Evolutionary conservation across 257 asterid genomes (phyloP), one percentile per base, ranked within the genome.

Genomic region (Agastache rugosa): DNA sequence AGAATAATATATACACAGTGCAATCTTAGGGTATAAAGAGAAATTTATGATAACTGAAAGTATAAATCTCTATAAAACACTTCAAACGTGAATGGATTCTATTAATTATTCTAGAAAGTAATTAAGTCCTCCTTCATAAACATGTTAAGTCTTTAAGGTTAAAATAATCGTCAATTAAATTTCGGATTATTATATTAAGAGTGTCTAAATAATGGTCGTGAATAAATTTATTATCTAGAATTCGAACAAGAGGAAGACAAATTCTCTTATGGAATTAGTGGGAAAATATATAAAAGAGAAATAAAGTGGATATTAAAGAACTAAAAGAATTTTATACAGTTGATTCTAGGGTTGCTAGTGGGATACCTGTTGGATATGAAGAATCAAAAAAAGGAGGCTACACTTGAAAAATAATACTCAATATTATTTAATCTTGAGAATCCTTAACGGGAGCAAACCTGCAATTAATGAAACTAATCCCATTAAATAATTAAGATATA

Each of bases 331-430:
- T 78, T 35, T 16, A 14, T 74, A 19, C 14, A 14, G 70, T 75
- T 47, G 71, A 75, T 79, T 60, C 65, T 79, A 20, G 58, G n/a
- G 70, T 51, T 6, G 75, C 19, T 76, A 76, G 84, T 88, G 91
- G 89, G 83, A 86, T 86, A 78, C 87, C 64, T 71, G 75, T 71
- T 80, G 77, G 79, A 74, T 76, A 75, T 79, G 63, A 75, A 82
- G 75, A 82, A 83, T 78, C 72, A 48, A 72, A 56, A 55, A 60
- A 76, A 42, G 55, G 35, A 37, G 64, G 56, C 25, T 48, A n/a
- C 39, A 48, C 14, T 62, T 8, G 1, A 22, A 17, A 15, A 45
- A 63, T 3, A 6, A 54, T 54, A 63, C n/a, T n/a, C n/a, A n/a
- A n/a, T n/a, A n/a, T n/a, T 63, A 53, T 51, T 70, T 53, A 62